Percentiles rank a stretch among this genome's conserved stretches.
Evolutionary conservation across 306 rosid species (phyloP).

Genomic region (Malus fusca): DNA sequence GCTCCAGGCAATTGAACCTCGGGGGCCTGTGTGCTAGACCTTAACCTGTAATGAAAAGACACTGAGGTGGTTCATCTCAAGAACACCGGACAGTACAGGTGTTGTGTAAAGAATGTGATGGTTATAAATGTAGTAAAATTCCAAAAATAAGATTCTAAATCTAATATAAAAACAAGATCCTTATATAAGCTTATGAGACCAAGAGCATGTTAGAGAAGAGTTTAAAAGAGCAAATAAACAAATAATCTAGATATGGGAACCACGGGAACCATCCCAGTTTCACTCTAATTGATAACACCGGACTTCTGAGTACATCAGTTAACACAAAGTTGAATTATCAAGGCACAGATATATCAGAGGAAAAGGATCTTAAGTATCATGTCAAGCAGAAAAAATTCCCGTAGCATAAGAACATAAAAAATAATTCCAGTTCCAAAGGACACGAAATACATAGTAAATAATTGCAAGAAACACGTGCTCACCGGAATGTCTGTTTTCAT

Average conservation of each 20-base stretch:
- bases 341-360: background rate
- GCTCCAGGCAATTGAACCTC: conserved; percentile 9
- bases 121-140: background rate
- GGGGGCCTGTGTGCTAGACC: conserved; percentile 19
- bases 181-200: no score
- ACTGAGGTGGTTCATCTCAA: conserved; percentile 12
- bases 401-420: background rate
- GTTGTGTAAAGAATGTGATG: background rate
- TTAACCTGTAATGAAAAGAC: conserved; percentile 23
- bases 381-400: background rate
- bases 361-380: background rate
- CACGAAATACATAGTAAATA: background rate
- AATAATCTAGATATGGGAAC: no score
- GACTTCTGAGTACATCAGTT: background rate
- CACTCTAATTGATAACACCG: no score
- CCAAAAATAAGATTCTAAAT: background rate
- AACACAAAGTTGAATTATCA: conserved; percentile 2
- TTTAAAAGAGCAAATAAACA: background rate
- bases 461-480: conserved; percentile 13
- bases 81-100: conserved; percentile 10
- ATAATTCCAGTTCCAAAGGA: background rate
- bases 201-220: background rate
- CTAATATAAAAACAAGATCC: background rate
- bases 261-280: no score
- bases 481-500: conserved; percentile 94